Base-by-base conservation (phyloP, 257 asterid genomes). In the Craterostigma plantagineum region DNA sequence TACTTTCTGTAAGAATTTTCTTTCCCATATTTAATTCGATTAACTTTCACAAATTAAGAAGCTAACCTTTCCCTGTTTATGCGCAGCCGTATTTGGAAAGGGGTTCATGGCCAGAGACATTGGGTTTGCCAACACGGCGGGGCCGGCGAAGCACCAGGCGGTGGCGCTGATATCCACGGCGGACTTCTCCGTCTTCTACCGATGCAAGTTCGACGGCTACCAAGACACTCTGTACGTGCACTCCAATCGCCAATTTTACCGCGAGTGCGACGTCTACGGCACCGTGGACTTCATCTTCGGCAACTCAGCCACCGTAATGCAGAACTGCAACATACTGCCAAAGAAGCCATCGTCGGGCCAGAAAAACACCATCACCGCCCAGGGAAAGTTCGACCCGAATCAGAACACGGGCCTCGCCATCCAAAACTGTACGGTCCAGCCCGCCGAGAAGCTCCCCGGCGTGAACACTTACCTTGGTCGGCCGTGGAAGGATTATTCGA, bases 1-100 rank as follows among this genome's bases (percentile, higher is more conserved):
- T 11, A 73, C 82, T 18, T 69, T 73, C 46, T 71, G 81, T 72
- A 64, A 40, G 52, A 0, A 16, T 42, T 42, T 14, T 23, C 6
- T 23, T 23, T 6, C 30, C 30, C 30, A 23, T 23, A 23, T 23
- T 6, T 2, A 23, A 23, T 23, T 23, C 30, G 30, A 2, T 23
- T 23, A 23, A 23, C 6, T 2, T 23, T 23, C 30, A 6, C 6
- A 23, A 23, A 23, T 23, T 23, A 23, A 23, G 30, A n/a, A n/a
- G 30, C 30, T 6, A 23, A 23, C 30, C 30, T 23, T 23, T 23
- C 14, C 14, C 40, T 36, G 4, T 36, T 36, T 36, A 9, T 10
- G 11, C 14, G 48, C 33, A 43, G 48, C 33, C 11, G 48, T 43
- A 4, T 8, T 16, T 4, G 48, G 33, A 14, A 43, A 9, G 3